phyloP scores from a whole-genome alignment of 768 basidiomycete genomes.

The Kwoniella sp. region DNA sequence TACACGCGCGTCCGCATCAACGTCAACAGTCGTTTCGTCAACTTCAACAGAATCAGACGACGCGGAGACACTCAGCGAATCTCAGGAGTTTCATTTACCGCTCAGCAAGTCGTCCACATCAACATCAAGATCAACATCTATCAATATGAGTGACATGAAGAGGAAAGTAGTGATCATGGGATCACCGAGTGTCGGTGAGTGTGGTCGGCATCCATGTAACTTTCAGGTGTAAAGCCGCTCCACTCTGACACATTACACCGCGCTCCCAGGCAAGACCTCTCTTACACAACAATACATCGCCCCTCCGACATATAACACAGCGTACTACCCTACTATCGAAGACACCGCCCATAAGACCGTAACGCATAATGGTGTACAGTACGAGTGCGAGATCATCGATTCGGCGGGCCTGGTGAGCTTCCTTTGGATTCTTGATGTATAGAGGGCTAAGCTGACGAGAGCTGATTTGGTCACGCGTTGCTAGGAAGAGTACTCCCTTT shows the following conservation, averaged over 20 bases:
- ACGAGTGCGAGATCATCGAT: constrained; percentile 96
- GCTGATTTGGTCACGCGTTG: background rate
- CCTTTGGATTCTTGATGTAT: background rate
- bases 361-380: constrained; percentile 83
- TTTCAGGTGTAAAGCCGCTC: constrained; percentile 9
- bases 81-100: constrained; percentile 1
- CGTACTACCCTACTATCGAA: constrained; percentile 96
- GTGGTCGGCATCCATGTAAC: background rate
- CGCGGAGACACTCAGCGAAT: constrained; percentile 13
- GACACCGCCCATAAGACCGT: constrained; percentile 81
- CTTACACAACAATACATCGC: constrained; percentile 91
- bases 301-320: constrained; percentile 78
- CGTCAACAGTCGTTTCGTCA: constrained; percentile 5
- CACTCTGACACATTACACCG: constrained; percentile 15
- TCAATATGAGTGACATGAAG: constrained; percentile 37
- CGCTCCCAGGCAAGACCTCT: constrained; percentile 79
- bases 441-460: background rate
- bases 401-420: constrained; percentile 87
- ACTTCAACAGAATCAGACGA: constrained; percentile 7
- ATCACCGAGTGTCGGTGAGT: constrained; percentile 55
- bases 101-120: background rate
- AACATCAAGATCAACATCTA: background rate
- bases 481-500: constrained; percentile 92
- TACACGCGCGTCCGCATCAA: background rate
- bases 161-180: constrained; percentile 56